Evolutionary conservation across 2,329 filamentous ascomycete genomes (phyloP), one percentile per base, ranked within the genome.

Genomic region (Myriosclerotinia scirpicola): DNA sequence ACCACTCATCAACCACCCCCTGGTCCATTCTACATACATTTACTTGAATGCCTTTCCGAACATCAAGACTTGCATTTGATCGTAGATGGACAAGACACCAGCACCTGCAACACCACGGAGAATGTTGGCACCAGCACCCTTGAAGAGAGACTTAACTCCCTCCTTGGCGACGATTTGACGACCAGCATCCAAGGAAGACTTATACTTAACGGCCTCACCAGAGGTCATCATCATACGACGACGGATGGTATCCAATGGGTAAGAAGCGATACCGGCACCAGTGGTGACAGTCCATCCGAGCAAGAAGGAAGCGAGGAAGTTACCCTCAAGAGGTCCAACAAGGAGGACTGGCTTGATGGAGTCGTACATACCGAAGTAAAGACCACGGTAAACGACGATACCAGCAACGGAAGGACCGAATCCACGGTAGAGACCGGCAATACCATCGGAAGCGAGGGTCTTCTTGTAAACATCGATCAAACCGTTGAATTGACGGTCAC

Each of bases 311-410:
- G 95, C 95, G 79, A 99, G 86, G 93, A 99, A 99, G 92, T 94
- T 97, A 86, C 93, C 93, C 85, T 93, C 88, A 78, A 99, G 92
- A 82, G 81, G 72, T 81, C 95, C 95, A 81, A 90, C 88, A 75
- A 99, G 92, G 84, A 98, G 82, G 80, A 98, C 92, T 77, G 95
- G 95, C 93, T 99, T 99, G 88, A 99, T 90, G 77, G 95, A 99
- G 87, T 99, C 95, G 93, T 99, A 99, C 91, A 99, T 91, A 82
- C 95, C 95, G 91, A 99, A 99, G 93, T 99, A 99, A 78, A 99
- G 93, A 97, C 95, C 95, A 92, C 95, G 95, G 92, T 99, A 99
- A 85, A 99, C 95, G 79, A 99, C 84, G 83, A 99, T 99, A 90
- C 95, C 95, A 83, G 91, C 88, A 80, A 99, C 95, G 79, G 95